Base-by-base conservation (phyloP, 2,329 filamentous ascomycete species). In the Lecanicillium sp. region DNA sequence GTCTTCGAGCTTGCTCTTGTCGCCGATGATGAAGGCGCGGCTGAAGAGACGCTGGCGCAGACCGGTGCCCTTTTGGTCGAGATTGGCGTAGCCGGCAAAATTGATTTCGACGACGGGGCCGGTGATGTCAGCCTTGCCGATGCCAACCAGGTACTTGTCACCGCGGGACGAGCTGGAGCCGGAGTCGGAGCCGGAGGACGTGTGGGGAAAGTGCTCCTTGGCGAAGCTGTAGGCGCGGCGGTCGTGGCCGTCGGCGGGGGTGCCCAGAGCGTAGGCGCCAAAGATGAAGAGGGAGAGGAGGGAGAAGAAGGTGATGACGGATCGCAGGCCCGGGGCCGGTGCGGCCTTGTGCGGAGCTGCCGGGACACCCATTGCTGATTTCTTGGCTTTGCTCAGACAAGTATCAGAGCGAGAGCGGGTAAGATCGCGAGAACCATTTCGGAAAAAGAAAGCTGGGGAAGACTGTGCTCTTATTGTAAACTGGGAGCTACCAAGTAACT, bases 31-130 rank as follows among this genome's bases (percentile, higher is more conserved):
- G 67, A 97, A 97, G 26, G 91, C 86, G 43, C 91, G 83, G 32
- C 89, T 90, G 67, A 93, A 91, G 14, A 95, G 74, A 41, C 91
- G 81, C 68, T 97, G 91, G 41, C 90, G 83, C 43, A 97, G 72
- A 19, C 91, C 91, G 2, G 83, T 83, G 38, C 91, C 91, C 24
- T 85, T 70, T 68, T 97, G 91, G 35, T 79, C 78, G n/a, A 84
- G 72, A 64, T 90, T 86, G 26, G 91, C 91, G 70, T 96, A 96
- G 52, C 90, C 90, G 75, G 91, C 93, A 62, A 96, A 78, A 58
- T 89, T 90, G 60, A 96, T 79, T 65, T 96, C 89, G 19, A 94
- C 90, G 11, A 94, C 88, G 0, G 90, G 89, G 2, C 87, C 77
- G 0, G 77, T 81, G 55, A 80, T 78, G 55, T 81, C 77, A 5